Evolutionary conservation across 805 yeast genomes (phyloP), one percentile per base, ranked within the genome.

Genomic region (Yarrowia sp.): DNA sequence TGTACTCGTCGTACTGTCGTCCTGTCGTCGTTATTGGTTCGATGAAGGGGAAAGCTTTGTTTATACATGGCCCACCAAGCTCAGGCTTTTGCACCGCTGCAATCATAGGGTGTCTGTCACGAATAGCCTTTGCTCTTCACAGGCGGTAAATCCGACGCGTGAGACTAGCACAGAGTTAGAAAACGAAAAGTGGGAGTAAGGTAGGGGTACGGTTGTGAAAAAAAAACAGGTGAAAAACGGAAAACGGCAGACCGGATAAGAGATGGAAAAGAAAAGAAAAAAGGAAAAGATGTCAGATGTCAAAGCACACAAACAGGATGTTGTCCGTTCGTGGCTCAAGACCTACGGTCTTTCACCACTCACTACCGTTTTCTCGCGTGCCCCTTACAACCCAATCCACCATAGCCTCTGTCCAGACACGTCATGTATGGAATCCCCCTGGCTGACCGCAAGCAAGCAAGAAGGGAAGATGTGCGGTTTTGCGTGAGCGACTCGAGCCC

Each of bases 351-450:
- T 15, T 39, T n/a, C 8, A n/a, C 42, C 42, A 14, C n/a, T 39
- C 42, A 6, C 44, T 40, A n/a, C 44, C 19, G 30, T 24, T 7
- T 24, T 7, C 34, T 46, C 50, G 50, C 30, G 43, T 38, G 44
- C 43, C 56, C 40, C 56, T 34, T 50, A 13, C 9, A 49, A 34
- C 39, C 9, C 33, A 19, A 17, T 19, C 20, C 17, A 30, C 19
- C 30, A 24, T 24, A 24, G 30, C 30, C 30, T 24, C 30, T 24
- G 3, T 24, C 40, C 20, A 30, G 40, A 34, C 56, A 50, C 56
- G 56, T 50, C 56, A 50, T 50, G 56, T 50, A 50, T 50, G 56
- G 56, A 50, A 50, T 30, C 20, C 53, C 53, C 53, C 38, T 30
- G 53, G 52, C 52, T n/a, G n/a, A n/a, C 20, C 3, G 30, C 30